These are phyloP conservation scores for Funneliformis caledonium DNA, from an alignment of 371 early-diverging fungal genomes.

Conservation along the genomic window DNA sequence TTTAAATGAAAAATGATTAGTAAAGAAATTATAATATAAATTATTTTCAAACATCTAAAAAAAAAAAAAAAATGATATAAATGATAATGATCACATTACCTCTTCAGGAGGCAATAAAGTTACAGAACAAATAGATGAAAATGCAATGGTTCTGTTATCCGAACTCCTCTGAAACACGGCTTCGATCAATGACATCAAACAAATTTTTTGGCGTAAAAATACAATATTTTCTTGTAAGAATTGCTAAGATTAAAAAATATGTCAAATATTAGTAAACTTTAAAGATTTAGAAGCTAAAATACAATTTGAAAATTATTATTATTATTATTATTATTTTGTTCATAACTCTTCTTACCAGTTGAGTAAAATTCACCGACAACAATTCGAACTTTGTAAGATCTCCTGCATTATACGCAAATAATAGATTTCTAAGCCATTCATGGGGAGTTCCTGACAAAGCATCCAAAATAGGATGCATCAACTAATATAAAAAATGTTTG, in stretches of 20 bases:
- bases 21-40: background rate
- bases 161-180: conserved; percentile 87
- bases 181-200: conserved; percentile 96
- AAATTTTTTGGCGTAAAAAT: conserved; percentile 90
- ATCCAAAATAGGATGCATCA: conserved; percentile 94
- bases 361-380: conserved; percentile 73
- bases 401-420: conserved; percentile 94
- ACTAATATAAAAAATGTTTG: conserved; percentile 50
- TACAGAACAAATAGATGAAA: conserved; percentile 85
- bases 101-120: conserved; percentile 84
- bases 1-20: background rate
- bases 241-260: conserved; percentile 54
- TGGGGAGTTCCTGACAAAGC: conserved; percentile 76
- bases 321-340: background rate
- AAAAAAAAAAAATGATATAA: background rate
- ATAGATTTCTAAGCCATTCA: conserved; percentile 85
- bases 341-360: conserved; percentile 58
- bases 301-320: too few relatives aligned
- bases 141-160: conserved; percentile 81
- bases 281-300: background rate
- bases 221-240: conserved; percentile 75
- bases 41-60: background rate
- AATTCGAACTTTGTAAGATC: conserved; percentile 92
- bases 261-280: conserved; percentile 19
- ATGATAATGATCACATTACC: conserved; percentile 41